Conservation (phyloP, 305 asterid genomes). For the Nicotiana rustica region DNA sequence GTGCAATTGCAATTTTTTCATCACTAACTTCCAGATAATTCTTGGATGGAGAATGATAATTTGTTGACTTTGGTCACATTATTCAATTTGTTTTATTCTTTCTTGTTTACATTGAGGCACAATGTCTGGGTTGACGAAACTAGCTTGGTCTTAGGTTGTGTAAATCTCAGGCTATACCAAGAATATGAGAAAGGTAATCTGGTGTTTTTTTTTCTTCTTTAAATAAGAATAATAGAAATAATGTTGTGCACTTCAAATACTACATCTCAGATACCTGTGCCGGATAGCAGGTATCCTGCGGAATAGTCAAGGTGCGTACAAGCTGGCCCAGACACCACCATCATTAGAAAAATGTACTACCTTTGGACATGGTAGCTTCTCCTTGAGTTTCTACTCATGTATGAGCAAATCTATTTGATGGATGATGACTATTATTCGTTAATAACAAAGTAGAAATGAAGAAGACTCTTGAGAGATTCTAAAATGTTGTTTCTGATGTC, state of each 20-base stretch:
- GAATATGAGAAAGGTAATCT: not conserved
- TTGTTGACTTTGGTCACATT: not conserved
- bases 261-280: not conserved
- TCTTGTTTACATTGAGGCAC: constrained; percentile 1
- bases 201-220: not conserved
- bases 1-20: not conserved
- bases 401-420: not conserved
- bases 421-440: not conserved
- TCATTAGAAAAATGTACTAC: not conserved
- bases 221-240: not conserved
- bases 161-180: not conserved
- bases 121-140: not conserved
- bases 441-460: constrained; percentile 9
- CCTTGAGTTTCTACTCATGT: not conserved
- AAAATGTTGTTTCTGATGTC: constrained; percentile 13
- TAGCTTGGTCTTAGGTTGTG: not conserved
- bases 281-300: too few relatives aligned
- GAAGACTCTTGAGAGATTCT: not conserved
- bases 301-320: too few relatives aligned
- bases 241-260: not conserved
- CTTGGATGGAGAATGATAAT: not conserved
- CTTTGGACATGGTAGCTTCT: not conserved
- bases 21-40: not conserved
- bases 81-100: not conserved
- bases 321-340: too few relatives aligned